Base-by-base conservation (phyloP, 495 filamentous ascomycete species). In the Neurospora hispaniola region DNA sequence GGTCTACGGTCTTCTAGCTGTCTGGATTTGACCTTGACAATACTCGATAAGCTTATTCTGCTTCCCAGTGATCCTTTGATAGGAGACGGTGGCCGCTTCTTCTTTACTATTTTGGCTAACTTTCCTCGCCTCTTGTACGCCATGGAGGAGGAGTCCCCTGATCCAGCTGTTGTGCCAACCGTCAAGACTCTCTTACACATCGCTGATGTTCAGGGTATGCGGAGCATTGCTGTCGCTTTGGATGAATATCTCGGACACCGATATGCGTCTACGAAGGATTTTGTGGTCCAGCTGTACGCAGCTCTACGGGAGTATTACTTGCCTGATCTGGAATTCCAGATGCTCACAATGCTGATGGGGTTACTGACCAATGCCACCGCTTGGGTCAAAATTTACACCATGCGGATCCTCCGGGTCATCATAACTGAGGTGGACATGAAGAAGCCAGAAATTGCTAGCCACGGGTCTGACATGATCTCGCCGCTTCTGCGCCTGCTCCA, bases 391-490 rank as follows among this genome's bases (percentile, higher is more conserved):
- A 80, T 94, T 59, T 93, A 93, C 84, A 94, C 92, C 2, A 94
- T 98, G 91, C 91, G 93, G 72, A 88, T 98, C 38, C 89, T 98
- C 9, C 91, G 92, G 77, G 89, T 91, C 54, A 82, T 98, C 70
- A 91, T 98, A 40, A 93, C 94, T 4, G 92, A 94, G 43, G 92
- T 98, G 71, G 95, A 99, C 77, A 97, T 98, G 91, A 90, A 90
- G 41, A 93, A 94, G 74, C 88, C 89, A 0, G 94, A 97, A 75
- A 94, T 99, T 76, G 91, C 94, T 16, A 89, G 88, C 69, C 93
- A 97, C 79, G 96, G 96, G 0, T 94, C 96, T 5, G 96, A 99
- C 82, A 84, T 99, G 69, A 97, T 98, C 62, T 97, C 96, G 3
- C 96, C 96, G 1, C 86, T 99, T 6, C 85, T 99, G 70, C 89